These are phyloP conservation scores for Herpetospermum pedunculosum DNA, from an alignment of 306 rosid genomes.

Conservation along the genomic window DNA sequence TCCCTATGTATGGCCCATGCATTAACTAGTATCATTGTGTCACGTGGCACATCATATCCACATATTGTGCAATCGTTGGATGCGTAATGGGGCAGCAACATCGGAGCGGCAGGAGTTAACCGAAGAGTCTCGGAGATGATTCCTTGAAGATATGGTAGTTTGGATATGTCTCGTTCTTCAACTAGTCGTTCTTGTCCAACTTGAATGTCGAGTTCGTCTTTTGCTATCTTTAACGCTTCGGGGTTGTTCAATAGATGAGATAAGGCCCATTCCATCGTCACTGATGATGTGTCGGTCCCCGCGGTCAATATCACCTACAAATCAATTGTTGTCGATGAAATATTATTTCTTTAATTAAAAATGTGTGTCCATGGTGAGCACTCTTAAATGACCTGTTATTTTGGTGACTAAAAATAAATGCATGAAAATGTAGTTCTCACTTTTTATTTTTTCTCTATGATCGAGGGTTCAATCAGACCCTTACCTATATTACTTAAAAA, in stretches of 20 bases:
- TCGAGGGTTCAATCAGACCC: too few species aligned
- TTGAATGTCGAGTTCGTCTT: slow-evolving; percentile 23
- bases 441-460: too few species aligned
- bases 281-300: slow-evolving; percentile 45
- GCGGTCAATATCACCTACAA: slow-evolving; percentile 33
- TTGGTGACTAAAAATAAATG: too few species aligned
- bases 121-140: slow-evolving; percentile 37
- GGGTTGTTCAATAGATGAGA: slow-evolving; percentile 41
- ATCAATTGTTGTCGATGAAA: too few species aligned
- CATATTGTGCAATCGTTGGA: slow-evolving; percentile 26
- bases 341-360: too few species aligned
- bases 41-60: slow-evolving; percentile 35
- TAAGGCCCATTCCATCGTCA: slow-evolving; percentile 52
- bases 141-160: slow-evolving; percentile 33
- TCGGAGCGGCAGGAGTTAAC: slow-evolving; percentile 23
- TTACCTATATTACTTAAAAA: too few species aligned
- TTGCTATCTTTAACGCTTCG: slow-evolving; percentile 25
- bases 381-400: too few species aligned
- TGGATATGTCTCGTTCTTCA: slow-evolving; percentile 30
- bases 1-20: slow-evolving; percentile 57
- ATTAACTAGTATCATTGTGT: slow-evolving; percentile 30
- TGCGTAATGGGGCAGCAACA: slow-evolving; percentile 35
- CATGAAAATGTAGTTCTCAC: too few species aligned
- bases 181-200: slow-evolving; percentile 27
- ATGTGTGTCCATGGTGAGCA: too few species aligned